Conservation (phyloP, 441 rosid genomes). For the Erysimum cheiri region DNA sequence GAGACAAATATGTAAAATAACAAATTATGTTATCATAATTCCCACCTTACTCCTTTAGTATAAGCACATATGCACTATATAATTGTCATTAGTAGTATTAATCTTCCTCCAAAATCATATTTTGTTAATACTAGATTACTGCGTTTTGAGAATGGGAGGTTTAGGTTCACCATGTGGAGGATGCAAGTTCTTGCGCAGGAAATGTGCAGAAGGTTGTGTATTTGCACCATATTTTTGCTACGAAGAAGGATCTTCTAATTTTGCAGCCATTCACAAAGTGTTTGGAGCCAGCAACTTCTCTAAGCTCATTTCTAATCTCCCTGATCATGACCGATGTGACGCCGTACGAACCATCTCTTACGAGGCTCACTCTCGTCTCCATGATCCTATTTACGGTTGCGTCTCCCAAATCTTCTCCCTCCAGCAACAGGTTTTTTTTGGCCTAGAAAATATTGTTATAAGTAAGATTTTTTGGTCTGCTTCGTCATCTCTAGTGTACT, state of each 20-base stretch:
- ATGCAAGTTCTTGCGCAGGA: constrained; percentile 96
- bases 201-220: constrained; percentile 89
- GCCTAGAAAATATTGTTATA: neutral
- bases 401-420: constrained; percentile 95
- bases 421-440: constrained; percentile 78
- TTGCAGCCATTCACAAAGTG: constrained; percentile 90
- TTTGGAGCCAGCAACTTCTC: constrained; percentile 98
- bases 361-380: constrained; percentile 97
- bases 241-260: constrained; percentile 88
- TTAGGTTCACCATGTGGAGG: constrained; percentile 96
- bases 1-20: constrained; percentile 38
- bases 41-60: constrained; percentile 25
- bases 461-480: neutral
- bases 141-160: constrained; percentile 52
- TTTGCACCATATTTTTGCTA: constrained; percentile 96
- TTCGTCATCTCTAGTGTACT: constrained; percentile 13
- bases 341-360: constrained; percentile 91
- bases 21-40: constrained; percentile 15
- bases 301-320: constrained; percentile 83
- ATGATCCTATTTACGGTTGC: constrained; percentile 93
- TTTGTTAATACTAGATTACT: neutral
- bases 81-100: constrained; percentile 28
- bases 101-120: constrained; percentile 16
- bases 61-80: constrained; percentile 34
- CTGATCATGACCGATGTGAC: constrained; percentile 70